phyloP scores from a whole-genome alignment of 805 yeast genomes.

The Grigorovia jiainica region DNA sequence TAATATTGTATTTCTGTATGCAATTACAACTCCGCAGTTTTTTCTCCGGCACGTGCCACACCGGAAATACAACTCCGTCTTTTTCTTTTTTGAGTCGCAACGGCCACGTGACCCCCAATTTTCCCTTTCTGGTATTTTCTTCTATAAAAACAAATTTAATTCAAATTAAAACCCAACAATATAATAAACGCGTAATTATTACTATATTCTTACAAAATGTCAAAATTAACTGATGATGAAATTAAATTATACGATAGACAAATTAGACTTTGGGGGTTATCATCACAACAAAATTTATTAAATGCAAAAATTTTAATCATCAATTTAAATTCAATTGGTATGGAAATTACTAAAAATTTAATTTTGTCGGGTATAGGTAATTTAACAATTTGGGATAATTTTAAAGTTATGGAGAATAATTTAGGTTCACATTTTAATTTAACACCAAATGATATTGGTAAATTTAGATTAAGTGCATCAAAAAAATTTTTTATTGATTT shows the following conservation, averaged over 20 bases:
- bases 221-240: constrained; percentile 47
- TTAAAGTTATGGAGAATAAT: constrained; percentile 49
- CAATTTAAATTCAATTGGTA: constrained; percentile 67
- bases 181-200: no score
- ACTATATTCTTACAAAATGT: background rate
- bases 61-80: no score
- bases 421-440: constrained; percentile 69
- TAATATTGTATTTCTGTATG: no score
- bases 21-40: no score
- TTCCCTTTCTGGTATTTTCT: no score
- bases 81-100: no score
- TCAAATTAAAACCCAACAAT: no score
- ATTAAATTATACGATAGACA: constrained; percentile 91
- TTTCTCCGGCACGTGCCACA: no score
- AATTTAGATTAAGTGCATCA: constrained; percentile 45
- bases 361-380: constrained; percentile 83
- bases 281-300: constrained; percentile 72
- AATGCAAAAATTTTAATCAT: constrained; percentile 62
- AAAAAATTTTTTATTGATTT: constrained; percentile 52
- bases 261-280: constrained; percentile 92
- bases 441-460: constrained; percentile 46
- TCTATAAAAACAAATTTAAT: no score
- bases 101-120: no score
- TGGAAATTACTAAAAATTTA: constrained; percentile 75
- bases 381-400: constrained; percentile 56